phyloP scores from a whole-genome alignment of 306 rosid species.

The Begonia loranthoides region DNA sequence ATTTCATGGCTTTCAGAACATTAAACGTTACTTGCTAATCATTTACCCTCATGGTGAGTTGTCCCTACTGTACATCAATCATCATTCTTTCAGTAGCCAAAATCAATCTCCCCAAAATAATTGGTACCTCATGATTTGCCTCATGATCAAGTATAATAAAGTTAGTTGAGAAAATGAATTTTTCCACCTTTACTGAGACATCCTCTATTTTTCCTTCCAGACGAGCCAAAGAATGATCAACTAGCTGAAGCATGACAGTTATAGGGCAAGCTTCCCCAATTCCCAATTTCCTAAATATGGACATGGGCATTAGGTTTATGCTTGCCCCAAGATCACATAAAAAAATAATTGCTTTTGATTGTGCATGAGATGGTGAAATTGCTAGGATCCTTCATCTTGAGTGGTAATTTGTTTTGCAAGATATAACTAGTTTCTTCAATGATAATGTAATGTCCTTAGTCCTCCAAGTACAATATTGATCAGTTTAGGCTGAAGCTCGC shows the following conservation, averaged over 20 bases:
- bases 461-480: no score
- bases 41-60: neutral
- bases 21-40: neutral
- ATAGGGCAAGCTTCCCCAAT: neutral
- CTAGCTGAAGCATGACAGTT: neutral
- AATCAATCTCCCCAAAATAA: neutral
- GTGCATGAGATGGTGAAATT: neutral
- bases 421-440: no score
- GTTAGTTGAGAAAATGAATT: neutral
- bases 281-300: no score
- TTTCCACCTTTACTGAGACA: neutral
- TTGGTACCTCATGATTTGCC: neutral
- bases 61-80: neutral
- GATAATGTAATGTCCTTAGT: no score
- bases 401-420: no score
- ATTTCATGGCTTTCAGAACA: no score
- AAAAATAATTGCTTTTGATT: neutral
- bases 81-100: neutral
- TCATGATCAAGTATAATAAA: no score
- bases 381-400: neutral
- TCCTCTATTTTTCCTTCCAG: neutral
- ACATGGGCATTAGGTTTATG: neutral
- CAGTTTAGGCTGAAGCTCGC: no score
- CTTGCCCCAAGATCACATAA: neutral
- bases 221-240: neutral